A percentile compares a stretch with the other conserved stretches of the same genome.
These are phyloP conservation scores for Magnusiomyces magnusii DNA, from an alignment of 1,139 yeast species.

Conservation along the genomic window DNA sequence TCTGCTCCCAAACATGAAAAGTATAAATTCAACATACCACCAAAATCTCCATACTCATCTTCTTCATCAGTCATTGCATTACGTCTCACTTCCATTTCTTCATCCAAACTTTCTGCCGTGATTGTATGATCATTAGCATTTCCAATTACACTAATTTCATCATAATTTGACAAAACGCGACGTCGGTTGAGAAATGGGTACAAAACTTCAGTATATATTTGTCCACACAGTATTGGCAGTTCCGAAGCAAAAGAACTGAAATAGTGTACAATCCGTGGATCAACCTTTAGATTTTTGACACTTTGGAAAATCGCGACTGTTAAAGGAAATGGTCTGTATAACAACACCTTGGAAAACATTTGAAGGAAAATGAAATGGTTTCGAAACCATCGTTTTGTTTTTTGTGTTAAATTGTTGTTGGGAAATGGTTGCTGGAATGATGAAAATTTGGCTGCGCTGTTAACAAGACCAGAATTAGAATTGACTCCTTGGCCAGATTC, in stretches of 20 bases:
- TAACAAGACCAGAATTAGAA: too few species aligned
- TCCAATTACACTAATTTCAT: not conserved
- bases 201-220: not conserved
- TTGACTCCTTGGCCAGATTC: constrained; percentile 11
- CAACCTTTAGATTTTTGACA: not conserved
- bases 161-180: not conserved
- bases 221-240: not conserved
- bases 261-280: not conserved
- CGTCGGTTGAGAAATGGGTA: not conserved
- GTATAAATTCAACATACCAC: not conserved
- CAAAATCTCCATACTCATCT: not conserved
- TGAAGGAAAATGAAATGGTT: not conserved
- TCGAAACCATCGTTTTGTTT: constrained; percentile 5
- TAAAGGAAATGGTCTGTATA: constrained; percentile 2
- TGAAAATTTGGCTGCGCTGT: constrained; percentile 1
- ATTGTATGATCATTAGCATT: not conserved
- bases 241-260: not conserved
- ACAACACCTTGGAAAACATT: not conserved
- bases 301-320: not conserved
- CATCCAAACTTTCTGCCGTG: not conserved
- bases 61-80: not conserved
- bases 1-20: not conserved
- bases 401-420: not conserved
- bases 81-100: not conserved
- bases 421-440: constrained; percentile 13